Base-by-base conservation (phyloP, 805 yeast genomes). In the Kuraishia molischiana region DNA sequence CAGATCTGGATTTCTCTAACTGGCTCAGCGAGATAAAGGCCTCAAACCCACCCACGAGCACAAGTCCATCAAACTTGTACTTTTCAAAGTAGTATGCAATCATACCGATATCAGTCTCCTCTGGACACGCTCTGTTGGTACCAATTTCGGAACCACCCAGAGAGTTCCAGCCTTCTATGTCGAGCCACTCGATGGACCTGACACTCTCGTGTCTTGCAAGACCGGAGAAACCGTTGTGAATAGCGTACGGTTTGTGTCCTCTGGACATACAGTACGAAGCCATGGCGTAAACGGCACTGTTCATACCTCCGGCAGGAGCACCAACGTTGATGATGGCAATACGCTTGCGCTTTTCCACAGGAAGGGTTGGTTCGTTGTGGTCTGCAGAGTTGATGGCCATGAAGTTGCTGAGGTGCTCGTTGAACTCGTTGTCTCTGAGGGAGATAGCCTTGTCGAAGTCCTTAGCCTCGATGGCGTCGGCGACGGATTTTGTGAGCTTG, bases 291-390 rank as follows among this genome's bases (percentile, higher is more conserved):
- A 87, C 77, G 3, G 95, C 96, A 43, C 92, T 77, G 55, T 92
- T 92, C 78, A 92, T 72, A 34, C 95, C 97, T 37, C 95, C 95
- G 10, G 97, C 90, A 19, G 98, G 96, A 1, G 98, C 98, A 49
- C 98, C 98, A 33, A 90, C 84, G 53, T 87, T 85, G 38, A 92
- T 72, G 44, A 92, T 79, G 38, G 92, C 98, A 48, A 89, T 73
- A 49, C 77, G 82, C 49, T 80, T 67, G 42, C 80, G 66, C 52
- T 82, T 64, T 18, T 64, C 72, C 15, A 59, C 69, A 6, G 92
- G 86, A 46, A 81, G 62, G 4, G 65, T 44, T 37, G 76, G 74
- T 26, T 74, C 66, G 39, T 74, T 77, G 56, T 79, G 80, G 53
- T 82, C 84, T 36, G 77, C 74, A 32, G 74, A 66, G 42, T 84